These are phyloP conservation scores for Mucor lusitanicus DNA, from an alignment of 371 early-diverging fungal species.

Conservation along the genomic window DNA sequence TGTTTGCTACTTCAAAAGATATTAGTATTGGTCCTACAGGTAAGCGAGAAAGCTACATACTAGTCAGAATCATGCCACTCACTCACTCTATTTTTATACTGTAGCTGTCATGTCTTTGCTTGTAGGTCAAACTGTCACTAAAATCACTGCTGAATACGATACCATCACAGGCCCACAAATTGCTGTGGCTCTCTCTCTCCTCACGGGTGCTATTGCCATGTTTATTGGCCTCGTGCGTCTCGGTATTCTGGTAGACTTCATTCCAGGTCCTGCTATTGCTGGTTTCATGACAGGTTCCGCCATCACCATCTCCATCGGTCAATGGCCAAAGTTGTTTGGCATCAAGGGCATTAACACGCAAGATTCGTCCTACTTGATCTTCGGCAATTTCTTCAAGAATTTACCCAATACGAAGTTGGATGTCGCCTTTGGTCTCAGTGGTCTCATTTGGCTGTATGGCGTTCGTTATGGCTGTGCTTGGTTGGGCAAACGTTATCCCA, in stretches of 20 bases:
- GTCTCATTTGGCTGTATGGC: conserved; percentile 52
- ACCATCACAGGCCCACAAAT: conserved; percentile 47
- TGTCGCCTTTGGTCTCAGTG: conserved; percentile 54
- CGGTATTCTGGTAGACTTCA: conserved; percentile 89
- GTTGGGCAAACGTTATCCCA: conserved; percentile 44
- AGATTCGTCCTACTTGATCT: conserved; percentile 55
- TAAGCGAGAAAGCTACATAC: conserved; percentile 13
- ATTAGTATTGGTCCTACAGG: conserved; percentile 87
- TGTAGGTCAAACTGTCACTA: conserved; percentile 67
- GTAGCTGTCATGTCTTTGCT: conserved; percentile 81
- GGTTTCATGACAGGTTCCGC: conserved; percentile 84
- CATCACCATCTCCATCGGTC: conserved; percentile 77
- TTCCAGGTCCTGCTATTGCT: conserved; percentile 72
- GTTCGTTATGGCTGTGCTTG: conserved; percentile 44
- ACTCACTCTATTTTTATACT: background rate
- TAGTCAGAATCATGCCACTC: background rate
- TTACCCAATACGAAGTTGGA: conserved; percentile 54
- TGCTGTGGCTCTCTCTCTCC: conserved; percentile 59
- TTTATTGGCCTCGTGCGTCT: conserved; percentile 77
- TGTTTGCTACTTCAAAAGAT: conserved; percentile 87
- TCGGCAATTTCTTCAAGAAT: conserved; percentile 55
- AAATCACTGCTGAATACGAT: conserved; percentile 34
- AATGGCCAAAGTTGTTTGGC: conserved; percentile 77
- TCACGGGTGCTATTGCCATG: conserved; percentile 66
- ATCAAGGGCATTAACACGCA: conserved; percentile 66